These are phyloP conservation scores for Yarrowia sp. DNA, from an alignment of 805 yeast genomes.

Conservation along the genomic window DNA sequence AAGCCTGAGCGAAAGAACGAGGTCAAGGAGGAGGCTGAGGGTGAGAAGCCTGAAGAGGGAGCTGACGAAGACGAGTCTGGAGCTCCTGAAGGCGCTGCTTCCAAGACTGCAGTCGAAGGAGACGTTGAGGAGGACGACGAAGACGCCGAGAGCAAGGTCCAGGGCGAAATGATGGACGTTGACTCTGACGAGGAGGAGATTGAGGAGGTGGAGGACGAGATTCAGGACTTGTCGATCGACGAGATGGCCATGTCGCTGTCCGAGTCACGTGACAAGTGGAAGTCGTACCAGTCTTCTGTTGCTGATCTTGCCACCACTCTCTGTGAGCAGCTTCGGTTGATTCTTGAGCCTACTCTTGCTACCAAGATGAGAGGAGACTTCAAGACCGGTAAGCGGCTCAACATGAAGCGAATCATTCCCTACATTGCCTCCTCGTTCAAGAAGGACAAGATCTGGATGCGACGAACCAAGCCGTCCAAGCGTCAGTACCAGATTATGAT, in stretches of 20 bases:
- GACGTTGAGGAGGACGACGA: constrained; percentile 29
- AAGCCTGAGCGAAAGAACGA: constrained; percentile 31
- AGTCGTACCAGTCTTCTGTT: constrained; percentile 75
- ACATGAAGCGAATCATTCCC: constrained; percentile 96
- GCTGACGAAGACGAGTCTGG: constrained; percentile 36
- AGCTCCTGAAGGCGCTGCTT: constrained; percentile 27
- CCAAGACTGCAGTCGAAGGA: constrained; percentile 30
- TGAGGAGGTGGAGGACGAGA: constrained; percentile 36
- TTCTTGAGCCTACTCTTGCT: constrained; percentile 93
- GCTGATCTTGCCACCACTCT: constrained; percentile 82
- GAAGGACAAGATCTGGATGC: constrained; percentile 96
- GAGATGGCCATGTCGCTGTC: constrained; percentile 46
- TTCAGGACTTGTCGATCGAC: not conserved
- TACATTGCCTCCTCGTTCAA: constrained; percentile 97
- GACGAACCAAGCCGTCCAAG: constrained; percentile 95
- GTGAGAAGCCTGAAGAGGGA: constrained; percentile 31
- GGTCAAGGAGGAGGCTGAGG: constrained; percentile 28
- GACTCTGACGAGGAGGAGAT: constrained; percentile 31
- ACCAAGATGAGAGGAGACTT: constrained; percentile 94
- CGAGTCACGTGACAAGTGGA: constrained; percentile 79
- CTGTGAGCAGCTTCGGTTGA: constrained; percentile 88
- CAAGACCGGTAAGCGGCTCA: constrained; percentile 93
- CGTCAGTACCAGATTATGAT: constrained; percentile 97
- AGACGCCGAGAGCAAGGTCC: constrained; percentile 33
- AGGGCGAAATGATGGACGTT: constrained; percentile 16